Conservation (phyloP, 768 basidiomycete genomes). For the Clavaria fumosa region DNA sequence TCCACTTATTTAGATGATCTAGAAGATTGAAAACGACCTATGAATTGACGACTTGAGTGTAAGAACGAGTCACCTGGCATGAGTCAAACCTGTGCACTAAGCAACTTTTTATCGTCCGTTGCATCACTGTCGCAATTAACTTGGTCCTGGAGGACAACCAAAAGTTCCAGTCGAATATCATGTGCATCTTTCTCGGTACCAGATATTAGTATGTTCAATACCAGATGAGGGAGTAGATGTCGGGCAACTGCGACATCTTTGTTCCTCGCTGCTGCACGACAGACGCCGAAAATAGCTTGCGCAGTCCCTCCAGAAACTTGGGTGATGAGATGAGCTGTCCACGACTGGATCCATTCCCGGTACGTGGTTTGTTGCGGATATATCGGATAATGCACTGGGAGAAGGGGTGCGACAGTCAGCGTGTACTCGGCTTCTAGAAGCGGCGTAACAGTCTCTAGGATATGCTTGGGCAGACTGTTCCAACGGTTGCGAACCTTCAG, state of each 20-base stretch:
- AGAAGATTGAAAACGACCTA: constrained; percentile 89
- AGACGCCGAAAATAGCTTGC: constrained; percentile 57
- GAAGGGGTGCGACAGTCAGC: constrained; percentile 27
- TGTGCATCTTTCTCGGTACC: constrained; percentile 46
- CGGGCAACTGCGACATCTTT: constrained; percentile 93
- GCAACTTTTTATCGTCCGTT: constrained; percentile 62
- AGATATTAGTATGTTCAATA: constrained; percentile 71
- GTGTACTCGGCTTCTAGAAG: constrained; percentile 58
- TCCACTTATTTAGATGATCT: constrained; percentile 88
- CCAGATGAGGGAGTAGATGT: constrained; percentile 80
- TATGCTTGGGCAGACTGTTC: constrained; percentile 65
- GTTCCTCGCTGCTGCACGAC: constrained; percentile 62
- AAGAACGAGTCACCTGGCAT: neutral
- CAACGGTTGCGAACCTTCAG: constrained; percentile 62
- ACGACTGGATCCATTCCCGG: constrained; percentile 89
- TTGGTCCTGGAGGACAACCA: constrained; percentile 78
- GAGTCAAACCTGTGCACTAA: constrained; percentile 77
- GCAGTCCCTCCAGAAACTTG: constrained; percentile 43
- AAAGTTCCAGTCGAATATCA: constrained; percentile 59
- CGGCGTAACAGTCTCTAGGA: constrained; percentile 75
- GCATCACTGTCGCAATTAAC: constrained; percentile 44
- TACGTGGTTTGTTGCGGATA: constrained; percentile 69
- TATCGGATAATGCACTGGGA: constrained; percentile 47
- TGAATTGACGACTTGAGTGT: neutral
- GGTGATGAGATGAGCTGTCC: constrained; percentile 71